Evolutionary conservation across 768 basidiomycete genomes (phyloP).

Genomic region (Trametes cinnabarina): DNA sequence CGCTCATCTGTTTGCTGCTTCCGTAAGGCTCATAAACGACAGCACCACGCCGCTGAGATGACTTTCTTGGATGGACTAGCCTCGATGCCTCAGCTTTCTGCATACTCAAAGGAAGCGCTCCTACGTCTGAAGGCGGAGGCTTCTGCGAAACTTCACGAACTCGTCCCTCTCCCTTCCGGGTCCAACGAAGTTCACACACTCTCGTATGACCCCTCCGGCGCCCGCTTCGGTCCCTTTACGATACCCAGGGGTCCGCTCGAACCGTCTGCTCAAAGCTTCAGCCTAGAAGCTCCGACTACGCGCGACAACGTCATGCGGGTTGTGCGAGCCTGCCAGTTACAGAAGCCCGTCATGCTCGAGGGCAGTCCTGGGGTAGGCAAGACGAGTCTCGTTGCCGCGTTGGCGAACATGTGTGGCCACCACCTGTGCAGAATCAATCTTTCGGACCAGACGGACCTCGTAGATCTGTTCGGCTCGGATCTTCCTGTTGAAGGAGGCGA

Average conservation of each 20-base stretch:
- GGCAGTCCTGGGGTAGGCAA: conserved; percentile 99
- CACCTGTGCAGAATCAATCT: conserved; percentile 90
- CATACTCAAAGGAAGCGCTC: conserved; percentile 60
- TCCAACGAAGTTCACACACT: background rate
- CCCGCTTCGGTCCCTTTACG: conserved; percentile 74
- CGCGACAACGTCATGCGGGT: conserved; percentile 85
- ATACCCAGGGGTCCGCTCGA: conserved; percentile 56
- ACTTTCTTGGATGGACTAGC: conserved; percentile 86
- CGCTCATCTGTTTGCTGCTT: background rate
- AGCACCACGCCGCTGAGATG: conserved; percentile 95
- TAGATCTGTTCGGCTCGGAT: conserved; percentile 95
- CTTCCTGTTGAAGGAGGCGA: conserved; percentile 89
- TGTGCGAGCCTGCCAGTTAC: conserved; percentile 82
- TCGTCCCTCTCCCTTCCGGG: conserved; percentile 45
- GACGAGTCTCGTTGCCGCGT: conserved; percentile 86
- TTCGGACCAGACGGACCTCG: conserved; percentile 96
- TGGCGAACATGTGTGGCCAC: conserved; percentile 79
- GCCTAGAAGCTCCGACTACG: conserved; percentile 86
- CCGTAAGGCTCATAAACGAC: conserved; percentile 9
- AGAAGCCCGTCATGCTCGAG: conserved; percentile 91
- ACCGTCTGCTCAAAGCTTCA: conserved; percentile 52
- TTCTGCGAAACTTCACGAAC: conserved; percentile 46
- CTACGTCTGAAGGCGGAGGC: conserved; percentile 63
- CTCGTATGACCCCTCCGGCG: conserved; percentile 11
- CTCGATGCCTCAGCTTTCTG: conserved; percentile 68